These are phyloP conservation scores for Hordeum vulgare DNA, from an alignment of 176 grass and related monocot genomes.

Conservation along the genomic window MorexV3_pseudomolecules_assembly NC_058522.1:412662533-412663032, in stretches of 20 bases:
- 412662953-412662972: not conserved
- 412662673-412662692: not conserved
- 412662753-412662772: conserved; percentile 3
- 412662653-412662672: not conserved
- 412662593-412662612: not conserved
- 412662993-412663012: not conserved
- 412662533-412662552: not conserved
- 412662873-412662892: not conserved
- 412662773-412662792: not conserved
- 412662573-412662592: not conserved
- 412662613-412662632: not conserved
- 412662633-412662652: not conserved
- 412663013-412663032: not conserved
- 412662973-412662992: not conserved
- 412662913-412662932: conserved; percentile 5
- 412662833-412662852: not conserved
- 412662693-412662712: not conserved
- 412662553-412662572: not conserved
- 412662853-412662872: not conserved
- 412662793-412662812: not conserved
- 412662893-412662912: not conserved
- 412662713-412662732: not conserved
- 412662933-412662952: not conserved
- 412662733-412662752: not conserved
- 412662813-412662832: not conserved